These are phyloP conservation scores for Stachybotrys elegans DNA, from an alignment of 2,329 filamentous ascomycete species.

Conservation along the genomic window DNA sequence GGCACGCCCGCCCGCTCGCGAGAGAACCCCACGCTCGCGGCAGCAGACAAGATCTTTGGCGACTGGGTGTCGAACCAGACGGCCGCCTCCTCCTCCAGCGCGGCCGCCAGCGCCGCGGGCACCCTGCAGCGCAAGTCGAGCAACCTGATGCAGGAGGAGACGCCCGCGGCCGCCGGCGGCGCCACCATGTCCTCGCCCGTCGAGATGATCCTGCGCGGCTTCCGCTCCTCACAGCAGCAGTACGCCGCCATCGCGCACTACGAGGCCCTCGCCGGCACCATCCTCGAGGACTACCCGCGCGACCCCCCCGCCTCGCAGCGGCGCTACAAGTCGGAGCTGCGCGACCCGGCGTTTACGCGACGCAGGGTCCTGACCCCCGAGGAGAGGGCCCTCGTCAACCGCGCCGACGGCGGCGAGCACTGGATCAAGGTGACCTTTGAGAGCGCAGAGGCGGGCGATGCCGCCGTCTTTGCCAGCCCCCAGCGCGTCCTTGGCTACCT, in stretches of 20 bases:
- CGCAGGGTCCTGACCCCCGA: conserved; percentile 61
- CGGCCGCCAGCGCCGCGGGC: conserved; percentile 12
- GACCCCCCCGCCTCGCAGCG: conserved; percentile 68
- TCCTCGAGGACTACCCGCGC: conserved; percentile 91
- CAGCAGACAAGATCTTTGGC: conserved; percentile 57
- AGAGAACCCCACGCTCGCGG: conserved; percentile 58
- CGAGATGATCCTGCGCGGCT: conserved; percentile 83
- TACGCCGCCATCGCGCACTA: conserved; percentile 89
- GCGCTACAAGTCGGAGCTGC: conserved; percentile 69
- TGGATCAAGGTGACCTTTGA: conserved; percentile 90
- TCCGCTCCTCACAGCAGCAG: conserved; percentile 57
- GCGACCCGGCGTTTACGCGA: conserved; percentile 66
- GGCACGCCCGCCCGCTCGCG: conserved; percentile 49
- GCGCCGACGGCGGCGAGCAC: conserved; percentile 76
- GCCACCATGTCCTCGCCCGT: conserved; percentile 42
- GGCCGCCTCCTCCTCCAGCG: conserved; percentile 21
- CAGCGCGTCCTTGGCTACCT: conserved; percentile 66
- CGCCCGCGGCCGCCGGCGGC: conserved; percentile 24
- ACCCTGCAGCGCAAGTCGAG: conserved; percentile 29
- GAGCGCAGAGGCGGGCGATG: conserved; percentile 64
- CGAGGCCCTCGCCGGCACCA: conserved; percentile 77
- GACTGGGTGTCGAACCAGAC: conserved; percentile 46
- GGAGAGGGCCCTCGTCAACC: conserved; percentile 74
- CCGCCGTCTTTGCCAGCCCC: conserved; percentile 64
- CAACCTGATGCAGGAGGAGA: conserved; percentile 33